Base-by-base conservation (phyloP, 2,329 filamentous ascomycete species). In the Passalora sequoiae region DNA sequence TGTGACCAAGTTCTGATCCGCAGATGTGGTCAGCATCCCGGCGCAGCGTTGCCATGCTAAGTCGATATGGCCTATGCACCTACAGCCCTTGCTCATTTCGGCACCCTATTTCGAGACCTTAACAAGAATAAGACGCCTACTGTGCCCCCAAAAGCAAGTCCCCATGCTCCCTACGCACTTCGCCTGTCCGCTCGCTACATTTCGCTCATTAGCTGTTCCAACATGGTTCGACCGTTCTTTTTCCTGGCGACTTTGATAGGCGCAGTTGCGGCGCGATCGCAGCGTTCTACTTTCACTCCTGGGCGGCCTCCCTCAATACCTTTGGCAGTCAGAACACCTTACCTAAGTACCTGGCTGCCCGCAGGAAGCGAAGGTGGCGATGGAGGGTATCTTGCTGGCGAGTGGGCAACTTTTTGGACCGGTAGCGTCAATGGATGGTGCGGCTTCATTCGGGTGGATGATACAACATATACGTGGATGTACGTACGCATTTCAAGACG, bases 281-380 rank as follows among this genome's bases (percentile, higher is more conserved):
- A 31, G 19, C 24, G 21, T 15, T 43, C 44, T 7, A 77, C 71
- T 1, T 86, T 84, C 59, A 71, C 67, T 25, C 83, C 83, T 24
- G 75, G 77, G 25, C 73, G 80, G 5, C 82, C 83, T 30, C 83
- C 83, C 12, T 75, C 83, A 1, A 71, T 85, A 20, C 85, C 86
- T 9, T 65, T 91, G 24, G 84, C 84, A 31, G 85, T 89, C 32
- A 80, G 78, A 49, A 83, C 80, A 7, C 86, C 86, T 0, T 91
- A 89, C 54, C 66, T 89, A 12, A 87, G 78, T 59, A 77, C 80
- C 10, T 87, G 83, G 82, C 70, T 83, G 30, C 66, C 76, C 10
- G 58, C 74, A 7, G 81, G 80, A 1, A 76, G 69, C 20, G 72
- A 80, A 60, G 77, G 75, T 16, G 75, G 77, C 7, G 78, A 82